Evolutionary conservation across 768 basidiomycete genomes (phyloP), one percentile per base, ranked within the genome.

Genomic region (Guyanaporus albipodus): DNA sequence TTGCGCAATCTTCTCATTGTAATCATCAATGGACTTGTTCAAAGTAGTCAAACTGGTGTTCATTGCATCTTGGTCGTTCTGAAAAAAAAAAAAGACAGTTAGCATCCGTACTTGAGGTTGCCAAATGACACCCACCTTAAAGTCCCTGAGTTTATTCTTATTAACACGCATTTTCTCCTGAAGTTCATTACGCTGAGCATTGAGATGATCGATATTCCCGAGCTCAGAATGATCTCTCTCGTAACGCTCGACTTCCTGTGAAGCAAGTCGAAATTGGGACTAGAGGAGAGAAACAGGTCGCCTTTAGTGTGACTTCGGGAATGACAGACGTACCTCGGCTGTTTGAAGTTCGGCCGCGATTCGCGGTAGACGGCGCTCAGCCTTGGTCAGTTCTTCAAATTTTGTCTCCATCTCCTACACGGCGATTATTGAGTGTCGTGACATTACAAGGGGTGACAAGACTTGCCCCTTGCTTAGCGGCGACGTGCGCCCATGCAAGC

Each of bases 401-500:
- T 77, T 73, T 24, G 51, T 49, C 21, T 64, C 60, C 59, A 81
- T 58, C 54, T 79, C 79, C 73, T 78, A 33, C 19, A 33, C 6
- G 6, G 23, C 45, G 12, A 21, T 23, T 35, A 23, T 42, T 24
- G 18, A 33, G 17, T 2, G 24, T 14, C 38, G 40, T 7, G 9
- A 21, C 6, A 44, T 23, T 6, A 3, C 19, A 46, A n/a, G 14
- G n/a, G 37, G 38, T 1, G 33, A 42, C 9, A 7, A 24, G 14
- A 44, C 82, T 46, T 58, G 83, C 88, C 38, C 70, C 66, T 63
- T 88, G 75, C 62, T 93, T 92, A 8, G 69, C 67, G 12, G 72
- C 74, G 18, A 95, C 87, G 56, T 88, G 85, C 12, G 91, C 79
- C 93, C 94, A 96, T 4, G 91, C 91, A 17, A 89, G 67, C 64